phyloP scores from a whole-genome alignment of 768 basidiomycete species.

The Clavaria fumosa region DNA sequence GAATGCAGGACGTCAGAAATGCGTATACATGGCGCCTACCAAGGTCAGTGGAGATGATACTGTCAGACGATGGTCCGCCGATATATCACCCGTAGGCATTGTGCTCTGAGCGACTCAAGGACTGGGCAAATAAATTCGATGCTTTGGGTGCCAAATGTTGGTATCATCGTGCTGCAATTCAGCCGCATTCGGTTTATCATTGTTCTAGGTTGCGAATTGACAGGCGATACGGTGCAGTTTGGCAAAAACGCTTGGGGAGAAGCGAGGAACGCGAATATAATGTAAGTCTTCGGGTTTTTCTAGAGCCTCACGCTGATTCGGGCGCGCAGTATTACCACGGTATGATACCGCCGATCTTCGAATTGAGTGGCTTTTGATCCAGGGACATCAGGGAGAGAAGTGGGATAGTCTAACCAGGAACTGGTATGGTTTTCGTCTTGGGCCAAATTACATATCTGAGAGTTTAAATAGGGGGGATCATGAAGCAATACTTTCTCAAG shows the following conservation, averaged over 20 bases:
- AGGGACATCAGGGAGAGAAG: constrained; percentile 94
- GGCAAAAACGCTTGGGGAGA: constrained; percentile 57
- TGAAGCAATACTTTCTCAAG: constrained; percentile 47
- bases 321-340: constrained; percentile 55
- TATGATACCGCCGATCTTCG: constrained; percentile 18
- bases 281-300: constrained; percentile 31
- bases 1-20: constrained; percentile 32
- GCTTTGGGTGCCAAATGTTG: constrained; percentile 62
- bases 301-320: constrained; percentile 4
- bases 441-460: background rate
- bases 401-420: constrained; percentile 89
- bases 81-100: constrained; percentile 41
- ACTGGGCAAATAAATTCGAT: constrained; percentile 76
- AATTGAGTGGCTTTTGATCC: background rate
- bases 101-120: constrained; percentile 68
- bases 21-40: constrained; percentile 88
- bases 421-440: constrained; percentile 31
- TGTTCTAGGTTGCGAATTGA: constrained; percentile 84
- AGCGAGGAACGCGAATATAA: constrained; percentile 61
- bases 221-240: constrained; percentile 71
- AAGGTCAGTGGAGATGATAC: constrained; percentile 35
- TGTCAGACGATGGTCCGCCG: background rate
- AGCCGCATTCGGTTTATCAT: too few species aligned
- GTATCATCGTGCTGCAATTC: constrained; percentile 11
- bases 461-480: constrained; percentile 40